Evolutionary conservation across 257 asterid genomes (phyloP).

Genomic region (Capsicum rhomboideum): DNA sequence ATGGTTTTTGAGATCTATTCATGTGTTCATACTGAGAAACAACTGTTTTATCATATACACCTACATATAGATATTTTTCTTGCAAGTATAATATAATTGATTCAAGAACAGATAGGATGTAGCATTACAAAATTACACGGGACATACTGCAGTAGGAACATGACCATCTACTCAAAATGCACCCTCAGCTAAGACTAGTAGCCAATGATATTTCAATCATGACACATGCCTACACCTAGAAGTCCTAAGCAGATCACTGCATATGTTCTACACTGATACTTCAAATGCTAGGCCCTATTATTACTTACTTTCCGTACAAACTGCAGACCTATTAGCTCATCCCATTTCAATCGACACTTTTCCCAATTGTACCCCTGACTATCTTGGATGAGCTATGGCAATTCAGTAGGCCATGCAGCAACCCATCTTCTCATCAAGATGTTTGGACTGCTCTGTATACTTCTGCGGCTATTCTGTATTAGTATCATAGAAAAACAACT

Average conservation of each 20-base stretch:
- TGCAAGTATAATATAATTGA: not conserved
- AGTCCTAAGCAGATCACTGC: not conserved
- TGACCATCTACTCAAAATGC: not conserved
- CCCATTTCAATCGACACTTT: not conserved
- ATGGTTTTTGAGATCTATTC: not conserved
- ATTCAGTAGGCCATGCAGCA: not conserved
- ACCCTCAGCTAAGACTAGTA: not conserved
- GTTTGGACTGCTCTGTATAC: not conserved
- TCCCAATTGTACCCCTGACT: not conserved
- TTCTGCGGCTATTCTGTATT: not conserved
- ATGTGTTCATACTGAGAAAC: not conserved
- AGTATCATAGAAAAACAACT: not conserved
- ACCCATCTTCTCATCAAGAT: not conserved
- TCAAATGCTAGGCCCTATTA: not conserved
- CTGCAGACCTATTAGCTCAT: not conserved
- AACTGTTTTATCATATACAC: not conserved
- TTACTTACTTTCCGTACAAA: not conserved
- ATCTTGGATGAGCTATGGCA: not conserved
- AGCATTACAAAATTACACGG: not conserved
- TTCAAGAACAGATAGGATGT: not conserved
- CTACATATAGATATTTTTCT: not conserved
- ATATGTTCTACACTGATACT: not conserved
- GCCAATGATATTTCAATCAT: not conserved
- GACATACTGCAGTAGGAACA: not conserved
- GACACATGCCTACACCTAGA: not conserved